Conservation (phyloP, 441 rosid genomes). For the Eutrema salsugineum region DNA sequence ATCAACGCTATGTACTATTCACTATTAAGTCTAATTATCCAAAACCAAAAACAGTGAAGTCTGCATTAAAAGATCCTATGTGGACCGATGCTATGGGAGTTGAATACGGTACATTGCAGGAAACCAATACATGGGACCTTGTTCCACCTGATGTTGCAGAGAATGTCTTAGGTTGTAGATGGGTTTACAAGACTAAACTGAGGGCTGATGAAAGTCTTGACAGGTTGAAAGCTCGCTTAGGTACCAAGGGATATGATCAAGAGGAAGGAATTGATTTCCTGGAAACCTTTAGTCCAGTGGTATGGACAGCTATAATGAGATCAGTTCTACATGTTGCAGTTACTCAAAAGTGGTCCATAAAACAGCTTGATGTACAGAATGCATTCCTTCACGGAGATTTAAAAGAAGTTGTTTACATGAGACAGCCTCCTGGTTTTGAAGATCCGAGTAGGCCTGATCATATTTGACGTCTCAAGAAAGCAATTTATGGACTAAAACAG, state of each 20-base stretch:
- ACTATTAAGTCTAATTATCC: fast-evolving
- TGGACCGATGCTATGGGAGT: neutral
- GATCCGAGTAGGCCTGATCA: fast-evolving
- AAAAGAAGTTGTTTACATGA: neutral
- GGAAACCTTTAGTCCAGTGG: neutral
- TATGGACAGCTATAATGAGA: neutral
- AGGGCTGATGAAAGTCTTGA: neutral
- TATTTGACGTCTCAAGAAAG: neutral
- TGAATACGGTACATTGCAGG: neutral
- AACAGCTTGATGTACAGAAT: neutral
- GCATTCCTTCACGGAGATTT: neutral
- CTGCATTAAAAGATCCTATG: neutral
- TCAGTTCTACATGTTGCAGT: fast-evolving
- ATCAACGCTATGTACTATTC: neutral
- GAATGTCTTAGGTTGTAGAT: neutral
- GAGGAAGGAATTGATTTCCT: neutral
- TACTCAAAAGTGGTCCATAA: neutral
- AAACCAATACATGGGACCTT: neutral
- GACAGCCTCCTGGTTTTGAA: neutral
- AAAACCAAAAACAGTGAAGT: neutral
- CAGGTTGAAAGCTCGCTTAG: neutral
- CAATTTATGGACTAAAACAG: neutral
- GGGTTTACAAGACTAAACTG: neutral
- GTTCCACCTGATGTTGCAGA: neutral
- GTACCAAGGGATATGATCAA: neutral